Evolutionary conservation across 108 stramenopile species (phyloP).

Genomic region (Skeletonema potamos): DNA sequence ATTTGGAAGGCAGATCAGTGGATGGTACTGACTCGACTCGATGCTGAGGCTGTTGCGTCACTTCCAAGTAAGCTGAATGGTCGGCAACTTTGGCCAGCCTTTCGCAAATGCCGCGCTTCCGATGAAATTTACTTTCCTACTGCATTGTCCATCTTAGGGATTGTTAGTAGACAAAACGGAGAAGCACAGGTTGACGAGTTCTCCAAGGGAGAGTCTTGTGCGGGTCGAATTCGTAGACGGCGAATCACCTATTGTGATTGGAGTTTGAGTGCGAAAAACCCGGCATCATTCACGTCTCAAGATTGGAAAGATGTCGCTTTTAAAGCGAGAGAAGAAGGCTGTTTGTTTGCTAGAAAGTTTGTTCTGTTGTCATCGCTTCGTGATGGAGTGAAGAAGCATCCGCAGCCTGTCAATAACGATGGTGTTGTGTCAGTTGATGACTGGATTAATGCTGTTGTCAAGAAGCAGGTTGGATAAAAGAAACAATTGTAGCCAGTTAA

Average conservation of each 20-base stretch:
- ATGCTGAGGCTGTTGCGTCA: conserved; percentile 58
- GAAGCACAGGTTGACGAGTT: conserved; percentile 17
- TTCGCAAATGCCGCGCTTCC: conserved; percentile 67
- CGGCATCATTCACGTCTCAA: conserved; percentile 54
- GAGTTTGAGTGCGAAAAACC: conserved; percentile 76
- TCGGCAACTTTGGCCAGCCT: conserved; percentile 70
- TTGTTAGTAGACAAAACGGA: conserved; percentile 29
- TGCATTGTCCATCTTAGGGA: conserved; percentile 62
- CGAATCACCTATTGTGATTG: conserved; percentile 87
- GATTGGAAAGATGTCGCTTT: conserved; percentile 63
- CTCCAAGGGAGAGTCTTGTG: conserved; percentile 20
- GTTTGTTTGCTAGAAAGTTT: conserved; percentile 85
- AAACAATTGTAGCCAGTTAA: neutral
- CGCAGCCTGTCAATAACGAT: neutral
- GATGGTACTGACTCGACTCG: conserved; percentile 62
- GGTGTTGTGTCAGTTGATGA: conserved; percentile 29
- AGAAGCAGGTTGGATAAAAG: neutral
- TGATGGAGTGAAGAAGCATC: neutral
- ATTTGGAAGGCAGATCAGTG: conserved; percentile 94
- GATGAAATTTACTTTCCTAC: conserved; percentile 91
- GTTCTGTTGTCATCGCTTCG: conserved; percentile 23
- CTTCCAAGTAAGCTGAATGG: conserved; percentile 49
- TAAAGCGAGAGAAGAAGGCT: conserved; percentile 70
- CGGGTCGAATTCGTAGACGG: conserved; percentile 42
- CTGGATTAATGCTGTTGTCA: conserved; percentile 23